Percentiles rank a stretch among this genome's conserved stretches.
These are phyloP conservation scores for Russula foetens DNA, from an alignment of 768 basidiomycete species.

Conservation along the genomic window DNA sequence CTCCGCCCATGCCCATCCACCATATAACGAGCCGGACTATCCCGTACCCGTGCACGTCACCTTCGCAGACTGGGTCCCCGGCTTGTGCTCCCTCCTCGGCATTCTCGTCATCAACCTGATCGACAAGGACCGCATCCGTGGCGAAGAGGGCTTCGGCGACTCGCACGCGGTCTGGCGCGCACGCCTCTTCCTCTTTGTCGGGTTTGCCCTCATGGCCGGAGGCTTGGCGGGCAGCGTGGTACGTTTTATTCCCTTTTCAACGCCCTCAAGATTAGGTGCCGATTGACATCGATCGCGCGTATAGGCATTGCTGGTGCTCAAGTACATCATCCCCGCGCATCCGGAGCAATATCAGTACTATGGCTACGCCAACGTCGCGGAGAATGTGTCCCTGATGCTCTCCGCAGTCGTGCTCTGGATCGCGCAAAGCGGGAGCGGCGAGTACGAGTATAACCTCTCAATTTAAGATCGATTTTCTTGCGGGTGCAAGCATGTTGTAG, in stretches of 20 bases:
- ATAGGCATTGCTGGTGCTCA: constrained; percentile 83
- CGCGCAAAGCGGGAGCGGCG: constrained; percentile 74
- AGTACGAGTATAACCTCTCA: constrained; percentile 86
- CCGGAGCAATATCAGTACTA: constrained; percentile 77
- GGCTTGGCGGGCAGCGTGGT: constrained; percentile 96
- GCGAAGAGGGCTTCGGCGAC: constrained; percentile 75
- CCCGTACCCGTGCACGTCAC: constrained; percentile 72
- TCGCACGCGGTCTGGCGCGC: constrained; percentile 87
- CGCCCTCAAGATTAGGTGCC: neutral
- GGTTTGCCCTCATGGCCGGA: constrained; percentile 96
- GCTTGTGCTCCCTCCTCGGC: constrained; percentile 85
- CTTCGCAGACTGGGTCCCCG: constrained; percentile 97
- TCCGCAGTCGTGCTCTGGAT: constrained; percentile 89
- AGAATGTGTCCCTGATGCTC: constrained; percentile 79
- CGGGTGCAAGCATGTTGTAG: neutral
- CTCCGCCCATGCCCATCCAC: constrained; percentile 77
- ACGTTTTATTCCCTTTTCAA: constrained; percentile 29
- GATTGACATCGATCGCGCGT: neutral
- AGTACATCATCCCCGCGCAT: constrained; percentile 74
- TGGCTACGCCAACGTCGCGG: constrained; percentile 92
- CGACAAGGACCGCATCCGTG: constrained; percentile 83
- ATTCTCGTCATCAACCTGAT: constrained; percentile 90
- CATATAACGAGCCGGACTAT: constrained; percentile 60
- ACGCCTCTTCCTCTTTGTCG: constrained; percentile 83
- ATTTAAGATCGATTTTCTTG: constrained; percentile 20